Conservation (phyloP, 768 basidiomycete species). For the Tephrocybe sp. region DNA sequence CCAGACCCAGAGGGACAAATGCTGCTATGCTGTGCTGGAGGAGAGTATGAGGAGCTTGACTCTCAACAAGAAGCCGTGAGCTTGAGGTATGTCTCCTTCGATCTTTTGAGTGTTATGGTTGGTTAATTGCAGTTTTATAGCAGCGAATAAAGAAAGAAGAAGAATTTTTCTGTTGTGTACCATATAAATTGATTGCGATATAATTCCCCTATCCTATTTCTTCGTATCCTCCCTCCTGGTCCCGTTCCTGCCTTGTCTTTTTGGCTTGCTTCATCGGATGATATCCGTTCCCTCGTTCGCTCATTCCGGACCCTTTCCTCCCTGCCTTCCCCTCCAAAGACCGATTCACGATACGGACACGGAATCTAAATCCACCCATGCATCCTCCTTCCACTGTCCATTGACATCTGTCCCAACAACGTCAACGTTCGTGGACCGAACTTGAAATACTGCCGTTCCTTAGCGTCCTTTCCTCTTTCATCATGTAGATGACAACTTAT, state of each 20-base stretch:
- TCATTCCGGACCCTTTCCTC: not conserved
- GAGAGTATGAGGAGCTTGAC: slow-evolving; percentile 70
- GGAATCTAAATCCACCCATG: too few relatives aligned
- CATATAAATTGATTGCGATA: not conserved
- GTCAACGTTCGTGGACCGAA: slow-evolving; percentile 12
- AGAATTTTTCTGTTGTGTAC: not conserved
- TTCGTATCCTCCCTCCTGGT: not conserved
- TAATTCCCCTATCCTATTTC: not conserved
- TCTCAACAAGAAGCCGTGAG: slow-evolving; percentile 48
- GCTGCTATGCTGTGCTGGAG: slow-evolving; percentile 42
- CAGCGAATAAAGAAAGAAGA: not conserved
- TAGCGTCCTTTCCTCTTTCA: too few relatives aligned
- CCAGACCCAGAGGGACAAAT: slow-evolving; percentile 20
- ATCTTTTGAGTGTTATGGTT: not conserved
- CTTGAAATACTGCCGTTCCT: not conserved
- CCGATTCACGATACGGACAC: too few relatives aligned
- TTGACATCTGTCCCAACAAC: not conserved
- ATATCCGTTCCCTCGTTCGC: slow-evolving; percentile 32
- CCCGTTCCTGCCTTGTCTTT: not conserved
- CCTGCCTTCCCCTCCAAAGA: too few relatives aligned
- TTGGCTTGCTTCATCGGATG: not conserved
- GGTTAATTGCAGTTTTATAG: not conserved
- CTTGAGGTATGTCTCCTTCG: not conserved
- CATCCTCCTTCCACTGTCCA: not conserved
- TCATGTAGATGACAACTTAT: not conserved